These are phyloP conservation scores for Cymodocea nodosa DNA, from an alignment of 116 monocot species.

Conservation along the genomic window DNA sequence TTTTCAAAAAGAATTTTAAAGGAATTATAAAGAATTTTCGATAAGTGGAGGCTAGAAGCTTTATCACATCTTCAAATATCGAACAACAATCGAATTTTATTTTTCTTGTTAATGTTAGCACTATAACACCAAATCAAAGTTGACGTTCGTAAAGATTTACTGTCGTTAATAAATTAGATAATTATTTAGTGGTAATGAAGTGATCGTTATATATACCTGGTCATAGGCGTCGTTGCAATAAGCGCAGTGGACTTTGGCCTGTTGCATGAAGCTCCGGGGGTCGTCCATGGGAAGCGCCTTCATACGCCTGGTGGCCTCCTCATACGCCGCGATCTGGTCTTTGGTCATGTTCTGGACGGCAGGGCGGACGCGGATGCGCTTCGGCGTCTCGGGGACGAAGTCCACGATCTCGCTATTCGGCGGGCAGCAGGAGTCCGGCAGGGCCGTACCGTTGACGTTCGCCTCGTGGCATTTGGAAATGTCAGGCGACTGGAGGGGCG, in stretches of 20 bases:
- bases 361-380: constrained; percentile 19
- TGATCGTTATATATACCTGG: constrained; percentile 5
- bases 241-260: constrained; percentile 39
- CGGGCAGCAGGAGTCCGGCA: constrained; percentile 4
- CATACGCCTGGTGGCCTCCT: constrained; percentile 21
- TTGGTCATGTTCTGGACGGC: constrained; percentile 18
- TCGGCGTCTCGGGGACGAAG: constrained; percentile 13
- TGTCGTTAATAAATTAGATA: too few relatives aligned
- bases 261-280: constrained; percentile 33
- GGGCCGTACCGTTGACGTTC: neutral
- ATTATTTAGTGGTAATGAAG: too few relatives aligned
- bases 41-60: too few relatives aligned
- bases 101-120: too few relatives aligned
- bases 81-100: too few relatives aligned
- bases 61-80: too few relatives aligned
- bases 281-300: constrained; percentile 19
- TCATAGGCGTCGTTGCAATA: constrained; percentile 40
- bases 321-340: constrained; percentile 27
- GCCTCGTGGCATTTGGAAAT: neutral
- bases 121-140: too few relatives aligned
- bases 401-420: neutral
- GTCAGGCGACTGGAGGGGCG: neutral
- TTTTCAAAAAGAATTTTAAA: too few relatives aligned
- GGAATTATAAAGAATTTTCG: too few relatives aligned
- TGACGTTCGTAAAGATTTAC: too few relatives aligned